Evolutionary conservation across 768 basidiomycete genomes (phyloP).

Genomic region (Suillus americanus): DNA sequence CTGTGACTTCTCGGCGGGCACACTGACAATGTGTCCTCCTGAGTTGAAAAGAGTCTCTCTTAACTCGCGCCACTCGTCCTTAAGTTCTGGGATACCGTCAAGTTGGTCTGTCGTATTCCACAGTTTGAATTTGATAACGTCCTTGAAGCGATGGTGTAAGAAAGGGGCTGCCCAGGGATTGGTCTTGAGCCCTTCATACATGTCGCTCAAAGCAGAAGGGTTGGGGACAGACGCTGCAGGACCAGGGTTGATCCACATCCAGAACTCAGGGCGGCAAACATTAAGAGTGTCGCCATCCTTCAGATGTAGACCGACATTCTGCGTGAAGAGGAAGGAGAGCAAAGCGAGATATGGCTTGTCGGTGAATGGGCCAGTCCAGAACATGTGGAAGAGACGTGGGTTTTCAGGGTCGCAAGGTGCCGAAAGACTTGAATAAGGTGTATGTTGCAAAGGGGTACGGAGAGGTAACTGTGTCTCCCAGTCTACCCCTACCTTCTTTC

Average conservation of each 20-base stretch:
- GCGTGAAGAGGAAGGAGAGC: conserved; percentile 93
- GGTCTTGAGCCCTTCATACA: conserved; percentile 76
- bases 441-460: conserved; percentile 50
- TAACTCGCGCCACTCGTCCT: conserved; percentile 84
- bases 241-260: conserved; percentile 99
- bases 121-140: conserved; percentile 90
- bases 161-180: conserved; percentile 97
- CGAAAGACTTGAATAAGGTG: conserved; percentile 55
- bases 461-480: conserved; percentile 57
- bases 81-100: conserved; percentile 86
- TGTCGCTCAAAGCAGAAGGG: conserved; percentile 74
- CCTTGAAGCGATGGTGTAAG: conserved; percentile 88
- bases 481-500: conserved; percentile 57
- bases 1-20: conserved; percentile 45
- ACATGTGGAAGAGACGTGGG: conserved; percentile 95
- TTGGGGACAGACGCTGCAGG: conserved; percentile 90
- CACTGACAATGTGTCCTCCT: conserved; percentile 72
- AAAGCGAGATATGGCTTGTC: conserved; percentile 98
- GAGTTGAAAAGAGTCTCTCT: conserved; percentile 82
- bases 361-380: conserved; percentile 98
- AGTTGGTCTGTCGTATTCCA: conserved; percentile 99
- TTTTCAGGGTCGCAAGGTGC: conserved; percentile 80
- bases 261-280: conserved; percentile 87
- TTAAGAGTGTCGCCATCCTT: conserved; percentile 40
- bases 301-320: conserved; percentile 84